Base-by-base conservation (phyloP, 1,284 basidiomycete genomes). In the Irpex sp. region DNA sequence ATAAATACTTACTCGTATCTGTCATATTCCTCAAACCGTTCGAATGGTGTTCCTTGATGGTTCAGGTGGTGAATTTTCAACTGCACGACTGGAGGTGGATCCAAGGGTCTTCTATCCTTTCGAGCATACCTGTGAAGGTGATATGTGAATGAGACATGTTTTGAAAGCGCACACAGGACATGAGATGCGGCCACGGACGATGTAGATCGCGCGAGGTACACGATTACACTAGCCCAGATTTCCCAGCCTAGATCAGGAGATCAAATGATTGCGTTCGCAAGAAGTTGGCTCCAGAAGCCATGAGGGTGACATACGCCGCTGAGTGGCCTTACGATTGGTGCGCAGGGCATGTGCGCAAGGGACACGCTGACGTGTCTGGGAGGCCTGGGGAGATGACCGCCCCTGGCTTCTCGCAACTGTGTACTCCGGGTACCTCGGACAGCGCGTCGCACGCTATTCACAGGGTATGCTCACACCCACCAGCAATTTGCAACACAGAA, bases 81-180 rank as follows among this genome's bases (percentile, higher is more conserved):
- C 48, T 73, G 72, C 3, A 79, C 75, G 40, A 79, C 77, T 0
- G 79, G 79, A 0, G 79, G 79, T 5, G 79, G 79, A 62, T 80
- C 77, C 21, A 78, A 71, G 3, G 77, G 77, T 26, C 78, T 67
- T 17, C 78, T 70, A 61, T 79, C 78, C 38, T 77, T 75, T 54
- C 75, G 74, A 2, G 78, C 78, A 64, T 77, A 78, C 64, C 78
- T 79, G 15, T 54, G 19, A 54, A 31, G 57, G 34, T 37, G 9
- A 36, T 15, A 56, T 47, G 37, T 62, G 13, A 17, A 56, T 40
- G 51, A 17, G 44, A 8, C 1, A 51, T 34, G 36, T 38, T 36
- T 17, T 5, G 34, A 38, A 13, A 57, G 17, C 17, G 19, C 13
- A 3, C 49, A 51, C 7, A 51, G 7, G 19, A 8, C 15, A 8